A percentile compares a stretch with the other conserved stretches of the same genome.
phyloP scores from a whole-genome alignment of 2,329 filamentous ascomycete species.

The Claviceps cyperi region DNA sequence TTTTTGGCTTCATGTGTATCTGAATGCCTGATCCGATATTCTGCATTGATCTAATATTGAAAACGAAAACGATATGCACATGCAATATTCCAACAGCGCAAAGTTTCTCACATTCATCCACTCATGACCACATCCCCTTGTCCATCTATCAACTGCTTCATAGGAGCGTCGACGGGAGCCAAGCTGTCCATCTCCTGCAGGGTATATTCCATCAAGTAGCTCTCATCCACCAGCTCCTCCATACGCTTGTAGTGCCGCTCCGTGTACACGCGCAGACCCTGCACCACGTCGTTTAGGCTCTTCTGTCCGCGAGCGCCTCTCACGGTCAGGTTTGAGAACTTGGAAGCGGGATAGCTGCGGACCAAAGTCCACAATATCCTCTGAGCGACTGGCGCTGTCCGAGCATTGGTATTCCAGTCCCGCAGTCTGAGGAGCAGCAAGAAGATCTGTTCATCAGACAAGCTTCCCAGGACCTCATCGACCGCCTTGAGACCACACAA shows the following conservation, averaged over 20 bases:
- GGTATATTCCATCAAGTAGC: constrained; percentile 87
- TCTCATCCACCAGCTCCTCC: constrained; percentile 86
- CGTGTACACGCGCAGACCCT: constrained; percentile 79
- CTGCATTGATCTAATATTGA: not conserved
- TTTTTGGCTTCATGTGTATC: not conserved
- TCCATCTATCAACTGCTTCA: constrained; percentile 23
- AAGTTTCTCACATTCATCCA: not conserved
- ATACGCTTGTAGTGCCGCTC: constrained; percentile 83
- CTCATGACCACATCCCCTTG: constrained; percentile 4
- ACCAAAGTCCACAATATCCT: constrained; percentile 69
- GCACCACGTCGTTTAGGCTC: constrained; percentile 69
- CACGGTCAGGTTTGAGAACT: constrained; percentile 56
- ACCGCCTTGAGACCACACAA: constrained; percentile 54
- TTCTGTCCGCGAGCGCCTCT: constrained; percentile 42
- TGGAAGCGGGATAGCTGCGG: constrained; percentile 63
- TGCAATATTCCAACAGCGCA: not conserved
- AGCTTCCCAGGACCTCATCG: constrained; percentile 64
- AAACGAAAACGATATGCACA: not conserved
- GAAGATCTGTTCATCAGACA: constrained; percentile 79
- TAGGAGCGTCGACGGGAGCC: constrained; percentile 25
- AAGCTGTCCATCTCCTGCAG: constrained; percentile 81
- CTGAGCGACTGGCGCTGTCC: constrained; percentile 74
- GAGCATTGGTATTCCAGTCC: constrained; percentile 96
- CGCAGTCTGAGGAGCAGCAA: constrained; percentile 65
- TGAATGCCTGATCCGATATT: not conserved